phyloP scores from a whole-genome alignment of 306 rosid genomes.

The Oxytropis ochrocephala region DNA sequence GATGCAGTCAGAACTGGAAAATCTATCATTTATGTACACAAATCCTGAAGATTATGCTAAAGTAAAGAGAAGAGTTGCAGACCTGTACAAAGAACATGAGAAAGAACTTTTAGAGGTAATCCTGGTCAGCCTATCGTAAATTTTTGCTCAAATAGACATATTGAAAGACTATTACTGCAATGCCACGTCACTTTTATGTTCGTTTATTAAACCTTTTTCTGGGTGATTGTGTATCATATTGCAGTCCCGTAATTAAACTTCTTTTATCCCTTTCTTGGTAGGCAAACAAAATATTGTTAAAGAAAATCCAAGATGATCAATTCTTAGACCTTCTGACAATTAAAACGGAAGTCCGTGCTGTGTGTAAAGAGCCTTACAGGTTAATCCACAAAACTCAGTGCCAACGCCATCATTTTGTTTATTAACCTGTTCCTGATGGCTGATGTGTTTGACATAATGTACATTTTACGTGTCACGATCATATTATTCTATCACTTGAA shows the following conservation, averaged over 20 bases:
- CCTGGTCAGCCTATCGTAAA: conserved; percentile 14
- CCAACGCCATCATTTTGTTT: conserved; percentile 17
- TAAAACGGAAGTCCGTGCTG: conserved; percentile 74
- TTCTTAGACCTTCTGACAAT: conserved; percentile 80
- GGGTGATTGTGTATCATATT: background rate
- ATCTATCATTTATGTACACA: conserved; percentile 91
- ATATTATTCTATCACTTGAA: background rate
- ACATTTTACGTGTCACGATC: conserved; percentile 7
- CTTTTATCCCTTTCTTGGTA: conserved; percentile 31
- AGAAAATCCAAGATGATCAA: conserved; percentile 90
- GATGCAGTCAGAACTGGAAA: conserved; percentile 94
- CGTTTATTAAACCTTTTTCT: background rate
- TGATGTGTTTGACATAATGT: conserved; percentile 13
- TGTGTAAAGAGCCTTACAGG: conserved; percentile 97
- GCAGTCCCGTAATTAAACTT: conserved; percentile 26
- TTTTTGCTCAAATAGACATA: background rate
- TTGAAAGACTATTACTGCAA: background rate
- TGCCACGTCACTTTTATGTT: conserved; percentile 8
- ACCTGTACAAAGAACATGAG: conserved; percentile 80
- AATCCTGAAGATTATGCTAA: conserved; percentile 91
- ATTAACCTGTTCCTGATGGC: conserved; percentile 1
- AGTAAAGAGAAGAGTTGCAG: conserved; percentile 83
- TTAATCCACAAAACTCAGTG: conserved; percentile 24
- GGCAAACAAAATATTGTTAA: conserved; percentile 79
- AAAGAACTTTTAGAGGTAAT: conserved; percentile 90